Evolutionary conservation across 495 filamentous ascomycete species (phyloP).

Genomic region (Hypoxylon cercidicola): DNA sequence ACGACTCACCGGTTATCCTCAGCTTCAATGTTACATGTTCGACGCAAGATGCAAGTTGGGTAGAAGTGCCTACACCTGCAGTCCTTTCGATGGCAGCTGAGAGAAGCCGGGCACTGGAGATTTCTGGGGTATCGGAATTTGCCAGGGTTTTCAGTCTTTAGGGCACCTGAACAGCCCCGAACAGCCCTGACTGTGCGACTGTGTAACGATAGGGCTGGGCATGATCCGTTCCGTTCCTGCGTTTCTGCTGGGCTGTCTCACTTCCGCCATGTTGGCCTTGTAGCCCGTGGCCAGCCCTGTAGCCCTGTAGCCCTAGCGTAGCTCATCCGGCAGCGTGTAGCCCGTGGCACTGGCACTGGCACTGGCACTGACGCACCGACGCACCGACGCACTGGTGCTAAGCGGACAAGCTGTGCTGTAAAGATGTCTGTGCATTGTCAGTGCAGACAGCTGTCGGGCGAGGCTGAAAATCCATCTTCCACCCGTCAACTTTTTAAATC

Average conservation of each 20-base stretch:
- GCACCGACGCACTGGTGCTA: not conserved
- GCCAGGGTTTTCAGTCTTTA: constrained; percentile 9
- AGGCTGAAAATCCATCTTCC: not conserved
- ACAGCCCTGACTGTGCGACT: constrained; percentile 30
- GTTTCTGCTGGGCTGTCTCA: constrained; percentile 22
- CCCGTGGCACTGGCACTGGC: too few relatives aligned
- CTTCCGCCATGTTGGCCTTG: constrained; percentile 8
- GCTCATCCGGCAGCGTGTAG: too few relatives aligned
- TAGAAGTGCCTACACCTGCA: too few relatives aligned
- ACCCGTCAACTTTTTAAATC: not conserved
- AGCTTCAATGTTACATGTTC: too few relatives aligned
- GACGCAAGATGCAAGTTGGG: too few relatives aligned
- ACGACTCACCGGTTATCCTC: too few relatives aligned
- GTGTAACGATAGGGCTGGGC: not conserved
- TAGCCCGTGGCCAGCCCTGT: too few relatives aligned
- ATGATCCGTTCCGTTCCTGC: constrained; percentile 11
- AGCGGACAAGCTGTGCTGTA: not conserved
- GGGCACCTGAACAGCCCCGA: constrained; percentile 7
- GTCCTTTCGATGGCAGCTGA: too few relatives aligned
- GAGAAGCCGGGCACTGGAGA: too few relatives aligned
- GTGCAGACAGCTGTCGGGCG: not conserved
- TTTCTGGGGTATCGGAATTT: not conserved
- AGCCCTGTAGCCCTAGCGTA: not conserved
- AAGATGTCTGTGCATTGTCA: not conserved
- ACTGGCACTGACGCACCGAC: not conserved